These are phyloP conservation scores for Hypoxylon intermedium DNA, from an alignment of 495 filamentous ascomycete genomes.

Conservation along the genomic window DNA sequence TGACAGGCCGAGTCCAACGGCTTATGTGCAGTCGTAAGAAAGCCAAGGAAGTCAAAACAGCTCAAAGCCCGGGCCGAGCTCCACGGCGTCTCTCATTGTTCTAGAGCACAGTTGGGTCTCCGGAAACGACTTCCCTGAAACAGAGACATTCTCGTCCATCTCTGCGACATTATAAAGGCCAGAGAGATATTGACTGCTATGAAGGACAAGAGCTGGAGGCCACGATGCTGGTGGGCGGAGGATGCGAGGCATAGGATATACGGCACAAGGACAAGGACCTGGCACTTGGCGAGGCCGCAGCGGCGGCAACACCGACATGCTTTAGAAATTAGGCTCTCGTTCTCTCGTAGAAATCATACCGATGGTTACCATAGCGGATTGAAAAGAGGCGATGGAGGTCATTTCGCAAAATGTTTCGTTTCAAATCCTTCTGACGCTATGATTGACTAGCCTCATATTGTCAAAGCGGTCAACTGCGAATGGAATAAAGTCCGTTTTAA, in stretches of 20 bases:
- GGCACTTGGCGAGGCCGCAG: conserved; percentile 24
- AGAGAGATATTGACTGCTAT: conserved; percentile 46
- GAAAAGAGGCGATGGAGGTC: background rate
- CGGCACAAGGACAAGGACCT: conserved; percentile 44
- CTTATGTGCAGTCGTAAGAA: conserved; percentile 63
- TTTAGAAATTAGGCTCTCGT: background rate
- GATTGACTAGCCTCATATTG: conserved; percentile 15
- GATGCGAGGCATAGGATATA: too few species aligned
- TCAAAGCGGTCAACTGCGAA: conserved; percentile 28
- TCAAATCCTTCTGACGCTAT: conserved; percentile 16
- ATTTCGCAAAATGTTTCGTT: conserved; percentile 7
- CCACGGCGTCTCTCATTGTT: conserved; percentile 62
- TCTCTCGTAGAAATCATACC: conserved; percentile 2
- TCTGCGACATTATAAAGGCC: conserved; percentile 70
- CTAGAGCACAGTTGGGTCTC: conserved; percentile 58
- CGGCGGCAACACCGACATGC: conserved; percentile 9
- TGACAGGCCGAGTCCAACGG: conserved; percentile 74
- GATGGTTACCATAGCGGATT: background rate
- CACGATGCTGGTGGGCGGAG: conserved; percentile 45
- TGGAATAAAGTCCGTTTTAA: conserved; percentile 29
- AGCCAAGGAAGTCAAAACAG: conserved; percentile 78
- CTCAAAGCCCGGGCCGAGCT: conserved; percentile 77
- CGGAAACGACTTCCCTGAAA: conserved; percentile 79
- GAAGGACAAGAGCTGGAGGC: conserved; percentile 49
- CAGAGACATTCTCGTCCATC: conserved; percentile 79